Conservation (phyloP, 2,329 filamentous ascomycete genomes). For the Alternaria incomplexa region DNA sequence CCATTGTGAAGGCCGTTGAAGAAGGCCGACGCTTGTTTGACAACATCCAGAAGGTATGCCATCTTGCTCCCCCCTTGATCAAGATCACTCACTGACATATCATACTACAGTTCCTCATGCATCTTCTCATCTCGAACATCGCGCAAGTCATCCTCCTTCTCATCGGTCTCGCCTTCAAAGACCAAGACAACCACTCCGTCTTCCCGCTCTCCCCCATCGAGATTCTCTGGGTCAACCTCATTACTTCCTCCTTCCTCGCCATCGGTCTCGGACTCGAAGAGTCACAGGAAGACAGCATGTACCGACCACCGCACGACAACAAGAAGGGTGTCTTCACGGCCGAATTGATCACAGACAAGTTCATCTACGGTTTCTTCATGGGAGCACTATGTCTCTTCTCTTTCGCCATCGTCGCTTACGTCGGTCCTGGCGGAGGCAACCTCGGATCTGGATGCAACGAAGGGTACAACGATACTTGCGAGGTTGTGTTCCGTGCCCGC, state of each 20-base stretch:
- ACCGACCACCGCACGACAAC: conserved; percentile 52
- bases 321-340: conserved; percentile 53
- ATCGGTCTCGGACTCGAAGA: conserved; percentile 56
- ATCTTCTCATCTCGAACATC: conserved; percentile 57
- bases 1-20: conserved; percentile 50
- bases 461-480: conserved; percentile 50
- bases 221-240: conserved; percentile 57
- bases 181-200: conserved; percentile 50
- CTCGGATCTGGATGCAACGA: conserved; percentile 55
- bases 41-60: conserved; percentile 48
- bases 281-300: conserved; percentile 55
- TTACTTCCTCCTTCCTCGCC: conserved; percentile 56
- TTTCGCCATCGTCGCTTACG: conserved; percentile 54
- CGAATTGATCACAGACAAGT: conserved; percentile 56
- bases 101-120: conserved; percentile 49
- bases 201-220: conserved; percentile 56
- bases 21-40: conserved; percentile 51
- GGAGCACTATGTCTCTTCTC: conserved; percentile 52
- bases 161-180: conserved; percentile 56
- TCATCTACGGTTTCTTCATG: conserved; percentile 57
- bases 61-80: not conserved
- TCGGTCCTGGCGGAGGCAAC: conserved; percentile 50
- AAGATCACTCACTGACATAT: not conserved
- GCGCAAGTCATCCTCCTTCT: conserved; percentile 56
- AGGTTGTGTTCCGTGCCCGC: conserved; percentile 52